Evolutionary conservation across 2,329 filamentous ascomycete genomes (phyloP), one percentile per base, ranked within the genome.

Genomic region (Phyllosticta citrichinensis): DNA sequence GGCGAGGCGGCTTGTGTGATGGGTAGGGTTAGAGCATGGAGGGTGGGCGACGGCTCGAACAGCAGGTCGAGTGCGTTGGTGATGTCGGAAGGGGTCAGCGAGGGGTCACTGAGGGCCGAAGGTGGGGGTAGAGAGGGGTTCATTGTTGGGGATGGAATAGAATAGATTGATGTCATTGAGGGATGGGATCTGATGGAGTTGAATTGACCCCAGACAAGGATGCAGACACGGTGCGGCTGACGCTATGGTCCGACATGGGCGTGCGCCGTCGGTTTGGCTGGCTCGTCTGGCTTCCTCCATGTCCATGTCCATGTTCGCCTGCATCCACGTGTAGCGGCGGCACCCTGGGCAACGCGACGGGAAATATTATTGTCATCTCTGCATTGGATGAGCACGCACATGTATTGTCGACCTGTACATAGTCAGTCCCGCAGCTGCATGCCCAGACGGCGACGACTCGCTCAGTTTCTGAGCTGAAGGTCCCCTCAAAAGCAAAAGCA

Each of bases 11-110:
- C 77, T 51, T 78, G 79, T n/a, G 95, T 78, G 2, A 87, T 76
- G 1, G 88, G 88, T 5, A 89, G 71, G 17, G 88, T 83, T 14
- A 94, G 80, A 12, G 81, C 79, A 73, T 93, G 90, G 1, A 97
- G 83, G 57, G 86, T 83, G 0, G 82, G 77, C 59, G 87, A 91
- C 17, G 89, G 89, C 72, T 97, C 92, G 74, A 97, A 96, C 62
- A 96, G 85, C 3, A 86, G 80, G 74, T 95, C 89, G 56, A 96
- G 82, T 56, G 86, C 77, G 4, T 74, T 69, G 47, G 78, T 79
- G 61, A 76, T 74, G 25, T 80, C 76, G 50, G 95, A 76, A 14
- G 76, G 74, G 54, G 77, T 70, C 67, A 87, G 78, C 27, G 80
- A 71, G 12, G 88, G 88, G 6, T 94, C 79, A 20, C 35, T 56